Evolutionary conservation across 2,329 filamentous ascomycete species (phyloP), one percentile per base, ranked within the genome.

Genomic region (Mollisia scopiformis): DNA sequence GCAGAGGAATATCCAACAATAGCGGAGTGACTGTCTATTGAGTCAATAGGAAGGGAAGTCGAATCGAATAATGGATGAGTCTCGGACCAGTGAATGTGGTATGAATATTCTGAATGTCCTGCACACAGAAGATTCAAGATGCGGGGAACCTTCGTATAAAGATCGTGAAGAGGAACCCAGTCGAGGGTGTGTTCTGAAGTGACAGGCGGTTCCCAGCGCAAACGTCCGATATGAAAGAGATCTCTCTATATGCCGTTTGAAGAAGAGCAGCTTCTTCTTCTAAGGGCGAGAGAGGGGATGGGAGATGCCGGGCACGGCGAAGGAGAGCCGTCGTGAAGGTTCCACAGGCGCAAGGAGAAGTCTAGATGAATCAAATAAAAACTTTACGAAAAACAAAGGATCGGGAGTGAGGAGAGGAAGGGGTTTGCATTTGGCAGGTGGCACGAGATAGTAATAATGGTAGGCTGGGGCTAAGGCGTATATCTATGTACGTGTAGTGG

Each of bases 41-140:
- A 47, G 28, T n/a, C 25, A 47, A 28, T 28, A 47, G 11, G 43
- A 27, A 27, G 13, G 1, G n/a, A n/a, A n/a, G n/a, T n/a, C n/a
- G 21, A 51, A 51, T 51, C 49, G 28, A 31, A 31, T 28, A 35
- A 33, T 47, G 43, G 8, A n/a, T n/a, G 39, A 57, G 41, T 50
- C 55, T 57, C 41, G 41, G 30, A 46, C 28, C 43, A 57, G 25
- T 31, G 41, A 62, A 50, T 16, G 37, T 37, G 35, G 28, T 46
- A 39, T 51, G 37, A 31, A 54, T 41, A 46, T 61, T 65, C 57
- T 65, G 59, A 25, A 52, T 68, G 64, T 60, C 67, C 67, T 63
- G 61, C 56, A 27, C 46, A 63, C 58, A 66, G 64, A 62, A 64
- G 57, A 65, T 58, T 57, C 52, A 57, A 57, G 13, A n/a, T n/a